Evolutionary conservation across 306 rosid genomes (phyloP), one percentile per base, ranked within the genome.

Genomic region (Fragaria iinumae): DNA sequence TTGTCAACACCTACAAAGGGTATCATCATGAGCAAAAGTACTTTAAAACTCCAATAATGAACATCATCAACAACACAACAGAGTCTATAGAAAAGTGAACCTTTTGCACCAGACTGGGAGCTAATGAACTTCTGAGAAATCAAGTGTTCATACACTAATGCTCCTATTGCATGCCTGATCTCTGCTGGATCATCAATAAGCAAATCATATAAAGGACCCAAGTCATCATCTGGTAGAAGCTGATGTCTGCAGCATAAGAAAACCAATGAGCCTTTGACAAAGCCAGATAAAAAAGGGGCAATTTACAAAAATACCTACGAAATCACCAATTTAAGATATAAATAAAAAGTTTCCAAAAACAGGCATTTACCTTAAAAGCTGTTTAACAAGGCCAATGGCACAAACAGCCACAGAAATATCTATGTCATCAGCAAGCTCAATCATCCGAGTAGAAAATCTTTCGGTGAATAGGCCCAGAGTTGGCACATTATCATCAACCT

Each of bases 81-180:
- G 67, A 13, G 57, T 36, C 77, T 38, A 64, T 23, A 59, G 36
- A 56, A 72, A 67, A 72, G 72, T 53, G 47, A 66, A 94, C 91
- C 95, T 90, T 77, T 88, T 71, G 84, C 43, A 73, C 88, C 86
- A 74, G 97, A 86, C 76, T 89, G 97, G 72, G 90, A 81, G 82
- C 85, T 90, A 83, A 78, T 90, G 76, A 89, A 89, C 83, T 91
- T 91, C 82, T 94, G 97, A 77, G 97, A 93, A 83, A 95, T 95
- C 86, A 95, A 80, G 84, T 92, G 97, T 84, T 92, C 96, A 81
- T 92, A 95, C 83, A 95, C 98, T 69, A 95, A 81, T 78, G 86
- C 98, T 75, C 98, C 98, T 73, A 92, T 95, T 60, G 97, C 98
- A 82, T 92, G 97, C 87, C 98, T 90, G 70, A 95, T 92, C 86